Percentiles rank a stretch among this genome's conserved stretches.
Evolutionary conservation across 73 alveolate species (phyloP).

Genomic region (Blepharisma stoltei): DNA sequence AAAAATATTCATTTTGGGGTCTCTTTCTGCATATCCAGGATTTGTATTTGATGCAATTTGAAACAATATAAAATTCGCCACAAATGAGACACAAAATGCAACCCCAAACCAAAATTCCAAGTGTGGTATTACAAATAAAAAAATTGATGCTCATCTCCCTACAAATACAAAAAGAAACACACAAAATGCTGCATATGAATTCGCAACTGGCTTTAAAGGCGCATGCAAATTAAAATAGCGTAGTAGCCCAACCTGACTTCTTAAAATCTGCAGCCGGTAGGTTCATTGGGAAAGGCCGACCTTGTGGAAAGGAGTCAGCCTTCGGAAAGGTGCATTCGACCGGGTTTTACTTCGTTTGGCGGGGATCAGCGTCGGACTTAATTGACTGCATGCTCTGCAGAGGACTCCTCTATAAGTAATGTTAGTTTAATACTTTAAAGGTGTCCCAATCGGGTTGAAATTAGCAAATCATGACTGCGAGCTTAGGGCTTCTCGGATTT

Average conservation of each 20-base stretch:
- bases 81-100: neutral
- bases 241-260: too few relatives aligned
- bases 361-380: too few relatives aligned
- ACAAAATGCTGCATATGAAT: neutral
- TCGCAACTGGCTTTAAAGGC: conserved; percentile 30
- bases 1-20: neutral
- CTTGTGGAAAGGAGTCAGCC: too few relatives aligned
- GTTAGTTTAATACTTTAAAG: too few relatives aligned
- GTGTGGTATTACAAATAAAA: conserved; percentile 14
- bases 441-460: conserved; percentile 1
- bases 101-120: neutral
- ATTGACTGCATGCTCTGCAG: too few relatives aligned
- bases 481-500: neutral
- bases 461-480: neutral
- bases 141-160: neutral
- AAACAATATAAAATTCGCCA: neutral
- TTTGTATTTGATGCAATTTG: neutral
- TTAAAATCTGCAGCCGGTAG: too few relatives aligned
- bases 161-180: neutral
- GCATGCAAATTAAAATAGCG: too few relatives aligned
- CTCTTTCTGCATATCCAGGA: conserved; percentile 24
- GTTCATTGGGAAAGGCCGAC: too few relatives aligned
- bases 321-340: too few relatives aligned
- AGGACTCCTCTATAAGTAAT: too few relatives aligned
- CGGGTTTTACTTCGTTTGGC: too few relatives aligned